Conservation (phyloP, 495 filamentous ascomycete species). For the Oleoguttula mirabilis region DNA sequence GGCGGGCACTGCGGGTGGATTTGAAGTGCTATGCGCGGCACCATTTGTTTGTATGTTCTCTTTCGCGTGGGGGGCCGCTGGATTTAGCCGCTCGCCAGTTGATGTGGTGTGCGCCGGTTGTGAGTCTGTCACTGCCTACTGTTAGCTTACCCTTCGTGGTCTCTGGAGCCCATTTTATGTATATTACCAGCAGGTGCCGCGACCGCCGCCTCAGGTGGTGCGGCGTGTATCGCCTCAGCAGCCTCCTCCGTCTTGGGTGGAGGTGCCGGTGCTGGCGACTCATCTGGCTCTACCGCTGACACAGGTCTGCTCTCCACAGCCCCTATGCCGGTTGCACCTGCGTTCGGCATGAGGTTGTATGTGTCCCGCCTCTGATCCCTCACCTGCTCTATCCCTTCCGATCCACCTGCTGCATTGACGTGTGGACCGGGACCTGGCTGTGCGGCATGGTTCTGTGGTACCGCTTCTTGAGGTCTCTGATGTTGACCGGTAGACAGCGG, state of each 20-base stretch:
- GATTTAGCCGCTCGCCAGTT: constrained; percentile 1
- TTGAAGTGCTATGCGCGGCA: too few relatives aligned
- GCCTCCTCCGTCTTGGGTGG: constrained; percentile 8
- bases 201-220: constrained; percentile 2
- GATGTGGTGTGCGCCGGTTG: constrained; percentile 4
- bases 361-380: background rate
- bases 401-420: background rate
- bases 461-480: constrained; percentile 1
- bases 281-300: background rate
- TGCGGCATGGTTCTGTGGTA: background rate
- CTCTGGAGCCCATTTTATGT: too few relatives aligned
- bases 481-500: constrained; percentile 8
- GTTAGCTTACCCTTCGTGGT: too few relatives aligned
- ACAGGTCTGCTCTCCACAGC: background rate
- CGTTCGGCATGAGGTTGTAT: too few relatives aligned
- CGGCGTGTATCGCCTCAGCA: constrained; percentile 3
- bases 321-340: too few relatives aligned
- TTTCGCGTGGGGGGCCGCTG: background rate
- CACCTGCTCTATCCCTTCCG: background rate
- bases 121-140: constrained; percentile 3
- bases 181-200: constrained; percentile 7
- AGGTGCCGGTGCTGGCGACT: constrained; percentile 3
- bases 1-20: background rate
- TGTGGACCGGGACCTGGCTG: background rate
- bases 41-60: background rate